Base-by-base conservation (phyloP, 2,329 filamentous ascomycete genomes). In the Lecanicillium sp. region DNA sequence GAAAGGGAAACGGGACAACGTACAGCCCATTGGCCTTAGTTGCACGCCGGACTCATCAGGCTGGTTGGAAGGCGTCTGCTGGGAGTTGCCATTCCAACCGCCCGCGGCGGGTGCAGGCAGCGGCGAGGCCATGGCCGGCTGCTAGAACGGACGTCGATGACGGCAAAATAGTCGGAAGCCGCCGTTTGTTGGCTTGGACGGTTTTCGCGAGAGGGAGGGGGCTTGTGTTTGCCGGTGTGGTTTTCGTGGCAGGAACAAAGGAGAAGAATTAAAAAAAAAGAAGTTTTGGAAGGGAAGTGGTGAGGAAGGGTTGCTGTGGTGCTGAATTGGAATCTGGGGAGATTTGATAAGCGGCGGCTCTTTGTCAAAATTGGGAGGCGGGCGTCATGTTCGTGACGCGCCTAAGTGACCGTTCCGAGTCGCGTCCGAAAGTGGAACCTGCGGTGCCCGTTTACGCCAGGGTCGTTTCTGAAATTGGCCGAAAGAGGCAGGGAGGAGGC, bases 21-120 rank as follows among this genome's bases (percentile, higher is more conserved):
- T 77, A 84, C 80, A 71, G 63, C 79, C 79, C 78, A 86, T 83
- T 30, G 70, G 66, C 53, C 73, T 77, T 58, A 74, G 57, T 55
- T 77, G 72, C 42, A 80, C 62, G 45, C 75, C 77, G 48, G 57
- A 53, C 35, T 70, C 67, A 37, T 67, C 67, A 28, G 46, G 38
- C 29, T 59, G 54, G 17, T 49, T 38, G 40, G 49, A 47, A 45
- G 47, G 53, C 55, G 55, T 56, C 34, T 37, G 44, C 44, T 58
- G 53, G 45, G 47, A 43, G 39, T 51, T 49, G 43, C 44, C 47
- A 46, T 53, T 56, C 57, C 56, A 61, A 41, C 53, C 55, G 45
- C 53, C 51, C 44, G 48, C 48, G 36, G 55, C 47, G 29, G 55
- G 45, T 45, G 46, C 47, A 29, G 60, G 60, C 51, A 58, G 52